Percentiles rank a stretch among this genome's conserved stretches.
Conservation (phyloP, 306 rosid species). For the Prunus mongolica region DNA sequence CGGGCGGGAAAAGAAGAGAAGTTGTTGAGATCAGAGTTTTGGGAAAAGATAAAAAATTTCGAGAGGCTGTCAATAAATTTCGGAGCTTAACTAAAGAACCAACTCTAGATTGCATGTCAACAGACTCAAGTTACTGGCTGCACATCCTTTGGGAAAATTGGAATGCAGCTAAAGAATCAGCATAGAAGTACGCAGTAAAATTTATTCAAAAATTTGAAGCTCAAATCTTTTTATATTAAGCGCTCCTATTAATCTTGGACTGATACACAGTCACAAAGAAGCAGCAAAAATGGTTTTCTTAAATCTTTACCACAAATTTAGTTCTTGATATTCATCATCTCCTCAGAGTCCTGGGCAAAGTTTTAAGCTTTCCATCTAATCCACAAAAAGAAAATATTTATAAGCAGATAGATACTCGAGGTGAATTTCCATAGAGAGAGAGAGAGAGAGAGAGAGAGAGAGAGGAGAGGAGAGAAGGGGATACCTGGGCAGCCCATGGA, state of each 20-base stretch:
- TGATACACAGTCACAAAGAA: neutral
- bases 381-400: neutral
- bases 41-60: conserved; percentile 7
- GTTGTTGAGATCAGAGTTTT: neutral
- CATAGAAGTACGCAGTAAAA: neutral
- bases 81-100: conserved; percentile 38
- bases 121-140: neutral
- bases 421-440: neutral
- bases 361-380: neutral
- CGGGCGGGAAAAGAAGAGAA: conserved; percentile 21
- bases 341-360: neutral
- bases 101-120: conserved; percentile 27
- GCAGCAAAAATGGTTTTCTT: neutral
- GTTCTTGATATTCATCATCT: neutral
- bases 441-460: neutral
- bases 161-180: neutral
- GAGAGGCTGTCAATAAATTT: conserved; percentile 19
- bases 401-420: neutral
- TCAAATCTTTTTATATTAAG: neutral
- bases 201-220: neutral
- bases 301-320: neutral
- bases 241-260: neutral
- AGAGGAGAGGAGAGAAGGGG: neutral
- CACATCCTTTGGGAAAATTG: neutral
- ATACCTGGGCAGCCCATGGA: neutral